Conservation (phyloP, 1,284 basidiomycete species). For the Schizophyllum commune region DNA sequence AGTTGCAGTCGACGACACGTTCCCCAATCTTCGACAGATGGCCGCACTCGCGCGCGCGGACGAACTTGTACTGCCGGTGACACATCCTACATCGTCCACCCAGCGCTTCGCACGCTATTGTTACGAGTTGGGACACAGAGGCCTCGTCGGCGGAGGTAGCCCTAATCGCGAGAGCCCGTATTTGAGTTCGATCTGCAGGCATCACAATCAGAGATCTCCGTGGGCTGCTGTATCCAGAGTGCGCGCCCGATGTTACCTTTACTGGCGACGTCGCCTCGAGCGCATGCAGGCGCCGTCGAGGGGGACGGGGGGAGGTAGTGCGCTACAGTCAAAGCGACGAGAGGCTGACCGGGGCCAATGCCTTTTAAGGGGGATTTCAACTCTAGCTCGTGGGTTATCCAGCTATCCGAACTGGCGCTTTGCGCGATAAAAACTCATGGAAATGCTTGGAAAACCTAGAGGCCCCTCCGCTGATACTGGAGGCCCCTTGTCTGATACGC, state of each 20-base stretch:
- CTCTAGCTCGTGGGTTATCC: background rate
- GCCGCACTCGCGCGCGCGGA: slow-evolving; percentile 39
- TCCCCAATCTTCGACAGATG: slow-evolving; percentile 49
- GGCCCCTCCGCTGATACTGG: no score
- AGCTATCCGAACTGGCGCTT: background rate
- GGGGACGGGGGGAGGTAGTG: no score
- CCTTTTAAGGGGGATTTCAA: background rate
- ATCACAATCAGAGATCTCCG: background rate
- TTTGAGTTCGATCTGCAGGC: background rate
- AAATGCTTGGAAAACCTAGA: background rate
- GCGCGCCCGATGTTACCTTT: background rate
- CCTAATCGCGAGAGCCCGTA: background rate
- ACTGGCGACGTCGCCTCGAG: background rate
- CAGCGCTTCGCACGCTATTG: slow-evolving; percentile 17
- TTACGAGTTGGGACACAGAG: slow-evolving; percentile 23
- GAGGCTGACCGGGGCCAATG: background rate
- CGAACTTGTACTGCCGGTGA: slow-evolving; percentile 51
- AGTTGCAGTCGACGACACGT: slow-evolving; percentile 45
- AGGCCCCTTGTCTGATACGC: no score
- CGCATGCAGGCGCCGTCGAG: background rate
- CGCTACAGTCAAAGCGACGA: background rate
- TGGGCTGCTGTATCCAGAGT: background rate
- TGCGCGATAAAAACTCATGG: background rate
- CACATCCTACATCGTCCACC: slow-evolving; percentile 44
- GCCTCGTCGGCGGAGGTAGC: slow-evolving; percentile 1